Evolutionary conservation across 306 rosid genomes (phyloP).

Genomic region (Citrullus colocynthis): DNA sequence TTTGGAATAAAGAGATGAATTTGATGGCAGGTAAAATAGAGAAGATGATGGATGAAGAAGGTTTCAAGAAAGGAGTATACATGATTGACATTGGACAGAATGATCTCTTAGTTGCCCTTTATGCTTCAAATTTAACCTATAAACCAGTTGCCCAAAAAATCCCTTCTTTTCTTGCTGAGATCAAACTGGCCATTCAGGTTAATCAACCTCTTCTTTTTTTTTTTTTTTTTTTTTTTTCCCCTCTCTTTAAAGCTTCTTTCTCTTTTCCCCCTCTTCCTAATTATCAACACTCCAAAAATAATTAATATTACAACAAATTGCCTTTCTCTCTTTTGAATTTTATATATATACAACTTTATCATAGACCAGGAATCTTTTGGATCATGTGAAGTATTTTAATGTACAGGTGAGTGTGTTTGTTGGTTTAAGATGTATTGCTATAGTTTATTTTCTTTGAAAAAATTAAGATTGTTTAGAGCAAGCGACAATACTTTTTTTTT

Average conservation of each 20-base stretch:
- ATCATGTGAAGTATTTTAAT: not conserved
- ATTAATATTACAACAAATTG: not conserved
- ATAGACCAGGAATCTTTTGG: not conserved
- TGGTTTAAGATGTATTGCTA: no score
- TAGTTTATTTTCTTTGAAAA: no score
- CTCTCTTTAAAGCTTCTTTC: not conserved
- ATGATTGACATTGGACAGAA: constrained; percentile 25
- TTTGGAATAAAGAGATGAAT: no score
- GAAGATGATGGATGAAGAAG: constrained; percentile 9
- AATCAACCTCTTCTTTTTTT: no score
- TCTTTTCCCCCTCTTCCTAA: not conserved
- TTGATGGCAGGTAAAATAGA: not conserved
- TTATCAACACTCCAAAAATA: not conserved
- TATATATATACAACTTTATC: not conserved
- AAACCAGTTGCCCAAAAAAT: constrained; percentile 11
- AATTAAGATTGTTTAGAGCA: not conserved
- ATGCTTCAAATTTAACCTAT: constrained; percentile 9
- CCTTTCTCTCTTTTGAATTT: not conserved
- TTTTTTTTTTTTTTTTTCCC: no score
- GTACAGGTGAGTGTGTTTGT: not conserved
- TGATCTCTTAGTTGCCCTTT: constrained; percentile 9
- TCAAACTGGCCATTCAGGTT: constrained; percentile 16
- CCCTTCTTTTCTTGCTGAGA: constrained; percentile 14
- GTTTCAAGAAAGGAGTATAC: constrained; percentile 10
- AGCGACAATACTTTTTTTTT: no score